phyloP scores from a whole-genome alignment of 352 stramenopile genomes.

The Pythium oligandrum region DNA sequence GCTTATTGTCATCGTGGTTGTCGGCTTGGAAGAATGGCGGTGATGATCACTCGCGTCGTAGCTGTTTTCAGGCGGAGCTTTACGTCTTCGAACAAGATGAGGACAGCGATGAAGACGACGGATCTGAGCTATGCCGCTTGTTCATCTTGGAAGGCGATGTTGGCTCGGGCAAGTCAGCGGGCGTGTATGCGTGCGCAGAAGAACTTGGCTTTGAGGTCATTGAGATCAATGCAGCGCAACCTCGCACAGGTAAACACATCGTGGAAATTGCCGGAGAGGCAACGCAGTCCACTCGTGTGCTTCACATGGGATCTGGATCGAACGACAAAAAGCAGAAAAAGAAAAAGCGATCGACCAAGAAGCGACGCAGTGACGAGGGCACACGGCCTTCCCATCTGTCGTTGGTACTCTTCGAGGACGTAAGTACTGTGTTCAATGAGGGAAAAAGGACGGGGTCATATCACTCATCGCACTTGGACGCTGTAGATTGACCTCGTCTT shows the following conservation, averaged over 20 bases:
- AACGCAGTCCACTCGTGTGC: slow-evolving; percentile 74
- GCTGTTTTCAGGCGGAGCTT: slow-evolving; percentile 58
- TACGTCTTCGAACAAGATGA: slow-evolving; percentile 61
- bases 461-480: too few species aligned
- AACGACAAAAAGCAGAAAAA: slow-evolving; percentile 41
- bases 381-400: slow-evolving; percentile 42
- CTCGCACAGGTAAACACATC: slow-evolving; percentile 60
- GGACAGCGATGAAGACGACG: slow-evolving; percentile 49
- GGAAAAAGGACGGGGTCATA: too few species aligned
- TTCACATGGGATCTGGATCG: slow-evolving; percentile 30
- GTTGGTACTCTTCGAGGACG: slow-evolving; percentile 83
- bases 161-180: slow-evolving; percentile 70
- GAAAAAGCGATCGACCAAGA: slow-evolving; percentile 16
- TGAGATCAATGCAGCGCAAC: slow-evolving; percentile 80
- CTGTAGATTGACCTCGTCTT: slow-evolving; percentile 64
- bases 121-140: slow-evolving; percentile 48
- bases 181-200: slow-evolving; percentile 73
- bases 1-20: slow-evolving; percentile 68
- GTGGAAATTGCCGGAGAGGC: slow-evolving; percentile 78
- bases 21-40: slow-evolving; percentile 64
- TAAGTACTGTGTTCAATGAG: slow-evolving; percentile 14
- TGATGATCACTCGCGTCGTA: slow-evolving; percentile 31
- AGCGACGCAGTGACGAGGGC: slow-evolving; percentile 6
- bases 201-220: slow-evolving; percentile 82
- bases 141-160: slow-evolving; percentile 75